Evolutionary conservation across 371 early-diverging fungal genomes (phyloP).

Genomic region (Saksenaea vasiformis): DNA sequence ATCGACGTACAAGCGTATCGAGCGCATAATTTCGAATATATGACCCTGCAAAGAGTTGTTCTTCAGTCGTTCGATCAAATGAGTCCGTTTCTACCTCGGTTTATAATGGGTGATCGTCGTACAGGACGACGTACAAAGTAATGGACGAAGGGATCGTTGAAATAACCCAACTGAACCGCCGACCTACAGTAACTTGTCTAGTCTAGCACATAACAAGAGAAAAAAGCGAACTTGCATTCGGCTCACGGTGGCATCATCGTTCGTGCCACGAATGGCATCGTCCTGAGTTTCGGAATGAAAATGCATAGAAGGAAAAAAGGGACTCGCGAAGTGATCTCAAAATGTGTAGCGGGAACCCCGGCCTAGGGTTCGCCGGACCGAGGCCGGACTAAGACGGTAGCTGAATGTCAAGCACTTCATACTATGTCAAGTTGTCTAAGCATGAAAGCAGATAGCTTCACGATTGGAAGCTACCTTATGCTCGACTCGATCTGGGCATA

Average conservation of each 20-base stretch:
- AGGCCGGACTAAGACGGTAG: too few relatives aligned
- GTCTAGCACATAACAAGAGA: neutral
- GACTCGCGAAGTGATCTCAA: too few relatives aligned
- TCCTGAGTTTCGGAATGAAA: conserved; percentile 31
- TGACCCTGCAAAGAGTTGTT: conserved; percentile 52
- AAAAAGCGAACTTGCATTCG: conserved; percentile 56
- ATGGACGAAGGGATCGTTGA: conserved; percentile 77
- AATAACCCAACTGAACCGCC: conserved; percentile 79
- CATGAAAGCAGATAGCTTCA: too few relatives aligned
- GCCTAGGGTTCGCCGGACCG: too few relatives aligned
- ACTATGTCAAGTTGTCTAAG: too few relatives aligned
- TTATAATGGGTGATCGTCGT: conserved; percentile 88
- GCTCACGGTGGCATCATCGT: conserved; percentile 86
- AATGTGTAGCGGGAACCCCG: too few relatives aligned
- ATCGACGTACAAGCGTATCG: conserved; percentile 64
- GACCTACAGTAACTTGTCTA: conserved; percentile 56
- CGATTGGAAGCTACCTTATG: too few relatives aligned
- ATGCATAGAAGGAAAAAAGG: neutral
- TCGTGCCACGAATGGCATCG: conserved; percentile 78
- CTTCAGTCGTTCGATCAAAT: neutral
- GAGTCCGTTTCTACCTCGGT: conserved; percentile 65
- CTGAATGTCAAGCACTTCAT: too few relatives aligned
- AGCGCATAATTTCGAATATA: conserved; percentile 74
- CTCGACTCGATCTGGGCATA: too few relatives aligned
- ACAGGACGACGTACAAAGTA: conserved; percentile 71